A percentile compares a stretch with the other conserved stretches of the same genome.
Conservation (phyloP, 2,329 filamentous ascomycete genomes). For the Zymoseptoria pseudotritici region DNA sequence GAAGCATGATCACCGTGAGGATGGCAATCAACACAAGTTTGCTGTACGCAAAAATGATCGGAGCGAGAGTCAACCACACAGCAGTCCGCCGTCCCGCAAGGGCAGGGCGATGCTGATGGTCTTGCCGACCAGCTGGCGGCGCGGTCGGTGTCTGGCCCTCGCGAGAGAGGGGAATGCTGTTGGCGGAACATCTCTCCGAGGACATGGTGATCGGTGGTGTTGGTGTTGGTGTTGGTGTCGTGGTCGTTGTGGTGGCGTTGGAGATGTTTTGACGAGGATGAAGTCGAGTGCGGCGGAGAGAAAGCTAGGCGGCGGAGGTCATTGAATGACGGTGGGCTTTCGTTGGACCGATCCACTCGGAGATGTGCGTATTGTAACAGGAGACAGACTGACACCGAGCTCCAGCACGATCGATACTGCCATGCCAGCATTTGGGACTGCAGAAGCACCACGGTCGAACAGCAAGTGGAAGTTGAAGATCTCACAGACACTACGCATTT, state of each 20-base stretch:
- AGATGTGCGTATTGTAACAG: too few species aligned
- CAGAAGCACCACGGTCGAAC: too few species aligned
- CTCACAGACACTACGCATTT: too few species aligned
- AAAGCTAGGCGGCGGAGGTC: background rate
- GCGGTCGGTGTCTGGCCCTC: background rate
- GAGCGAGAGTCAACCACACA: background rate
- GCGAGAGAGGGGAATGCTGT: background rate
- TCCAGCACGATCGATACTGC: too few species aligned
- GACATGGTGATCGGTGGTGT: background rate
- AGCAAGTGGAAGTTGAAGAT: too few species aligned
- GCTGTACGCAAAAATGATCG: background rate
- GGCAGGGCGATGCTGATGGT: background rate
- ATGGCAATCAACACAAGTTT: background rate
- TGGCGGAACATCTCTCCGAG: background rate
- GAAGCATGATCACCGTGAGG: background rate
- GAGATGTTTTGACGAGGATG: background rate
- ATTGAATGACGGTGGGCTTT: background rate
- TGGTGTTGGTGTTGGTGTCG: background rate
- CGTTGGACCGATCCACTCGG: background rate
- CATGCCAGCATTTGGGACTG: too few species aligned
- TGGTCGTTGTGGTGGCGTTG: background rate
- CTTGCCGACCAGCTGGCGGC: background rate
- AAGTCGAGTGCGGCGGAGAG: background rate
- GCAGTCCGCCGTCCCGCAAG: background rate
- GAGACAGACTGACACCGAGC: too few species aligned